Evolutionary conservation across 2,329 filamentous ascomycete genomes (phyloP), one percentile per base, ranked within the genome.

Genomic region (Metarhizium brunneum): DNA sequence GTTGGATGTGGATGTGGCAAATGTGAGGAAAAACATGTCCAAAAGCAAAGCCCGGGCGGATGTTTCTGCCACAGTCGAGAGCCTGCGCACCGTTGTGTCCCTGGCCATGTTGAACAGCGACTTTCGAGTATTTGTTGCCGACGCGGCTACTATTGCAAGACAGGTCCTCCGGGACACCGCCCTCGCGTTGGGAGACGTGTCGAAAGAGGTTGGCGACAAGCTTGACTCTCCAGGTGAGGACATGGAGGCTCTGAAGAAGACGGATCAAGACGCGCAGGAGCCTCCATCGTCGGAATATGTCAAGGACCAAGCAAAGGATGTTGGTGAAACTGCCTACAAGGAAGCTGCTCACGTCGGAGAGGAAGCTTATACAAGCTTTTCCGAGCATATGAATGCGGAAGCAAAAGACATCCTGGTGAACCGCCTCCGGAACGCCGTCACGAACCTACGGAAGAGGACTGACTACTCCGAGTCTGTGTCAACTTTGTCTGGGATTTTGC

Each of bases 391-490:
- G 4, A 77, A 79, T 0, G 86, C 87, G 2, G 83, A 87, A 4
- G 86, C 95, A 64, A 85, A 83, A 56, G 80, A 89, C 45, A 85
- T 88, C 0, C 72, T 97, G 55, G 65, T 92, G 6, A 79, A 85
- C 61, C 85, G 92, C 6, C 74, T 97, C 52, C 92, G 92, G 69
- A 78, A 87, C 63, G 85, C 87, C 0, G 84, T 97, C 3, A 62
- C 82, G 14, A 88, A 87, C 43, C 78, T 97, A 14, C 80, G 88
- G 7, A 80, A 89, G 64, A 84, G 88, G 53, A 82, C 80, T 7
- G 90, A 96, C 67, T 97, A 97, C 68, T 84, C 87, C 0, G 85
- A 92, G 50, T 96, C 92, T 0, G 90, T 96, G 0, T 90, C 88
- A 1, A 90, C 85, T 0, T 70, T 97, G 36, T 83, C 88, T 0